Conservation (phyloP, 1,284 basidiomycete species). For the Malassezia vespertilionis region DNA sequence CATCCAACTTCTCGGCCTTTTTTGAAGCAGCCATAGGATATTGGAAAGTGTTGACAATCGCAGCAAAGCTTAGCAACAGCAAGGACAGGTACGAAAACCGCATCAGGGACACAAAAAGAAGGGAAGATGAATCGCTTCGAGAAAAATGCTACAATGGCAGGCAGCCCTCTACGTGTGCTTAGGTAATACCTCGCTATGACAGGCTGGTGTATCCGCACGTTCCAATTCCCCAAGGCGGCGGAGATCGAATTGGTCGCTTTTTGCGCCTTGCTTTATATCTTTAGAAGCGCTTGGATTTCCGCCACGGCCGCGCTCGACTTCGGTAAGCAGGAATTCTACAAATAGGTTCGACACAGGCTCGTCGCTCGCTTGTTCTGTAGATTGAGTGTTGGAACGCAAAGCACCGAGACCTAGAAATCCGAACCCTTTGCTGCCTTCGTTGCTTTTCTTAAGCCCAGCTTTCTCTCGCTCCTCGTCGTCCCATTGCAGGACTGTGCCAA, state of each 20-base stretch:
- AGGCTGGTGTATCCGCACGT: no score
- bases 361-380: background rate
- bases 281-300: background rate
- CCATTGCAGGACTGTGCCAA: slow-evolving; percentile 83
- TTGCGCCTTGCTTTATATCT: background rate
- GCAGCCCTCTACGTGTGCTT: no score
- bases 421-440: background rate
- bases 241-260: slow-evolving; percentile 1
- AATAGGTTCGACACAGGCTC: slow-evolving; percentile 43
- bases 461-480: slow-evolving; percentile 75
- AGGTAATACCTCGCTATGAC: no score
- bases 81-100: no score
- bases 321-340: slow-evolving; percentile 42
- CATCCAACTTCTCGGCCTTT: no score
- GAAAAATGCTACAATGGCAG: no score
- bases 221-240: slow-evolving; percentile 5
- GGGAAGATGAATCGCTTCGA: no score
- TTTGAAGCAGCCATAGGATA: no score
- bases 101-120: no score
- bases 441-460: slow-evolving; percentile 62
- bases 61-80: no score
- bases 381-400: background rate
- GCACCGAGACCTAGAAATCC: slow-evolving; percentile 8
- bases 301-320: slow-evolving; percentile 28
- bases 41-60: no score